These are phyloP conservation scores for Spongiforma sp. DNA, from an alignment of 1,284 basidiomycete genomes.

Conservation along the genomic window DNA sequence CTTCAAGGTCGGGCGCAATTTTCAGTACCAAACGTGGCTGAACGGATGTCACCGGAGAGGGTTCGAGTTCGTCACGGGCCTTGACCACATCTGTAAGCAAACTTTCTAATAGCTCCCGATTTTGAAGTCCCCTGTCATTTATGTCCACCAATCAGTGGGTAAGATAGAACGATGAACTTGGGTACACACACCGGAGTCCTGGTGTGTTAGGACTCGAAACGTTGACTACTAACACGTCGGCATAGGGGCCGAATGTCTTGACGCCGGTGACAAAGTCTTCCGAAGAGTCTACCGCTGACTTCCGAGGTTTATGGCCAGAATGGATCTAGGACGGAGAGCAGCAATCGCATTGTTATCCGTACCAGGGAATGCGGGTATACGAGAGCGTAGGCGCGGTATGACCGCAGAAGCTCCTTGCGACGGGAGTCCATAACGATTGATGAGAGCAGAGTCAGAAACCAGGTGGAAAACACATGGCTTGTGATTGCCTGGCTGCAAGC, in stretches of 20 bases:
- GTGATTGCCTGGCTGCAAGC: too few relatives aligned
- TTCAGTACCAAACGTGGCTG: slow-evolving; percentile 89
- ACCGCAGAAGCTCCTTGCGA: slow-evolving; percentile 89
- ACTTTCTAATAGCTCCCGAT: too few relatives aligned
- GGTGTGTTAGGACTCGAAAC: slow-evolving; percentile 98
- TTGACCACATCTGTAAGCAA: too few relatives aligned
- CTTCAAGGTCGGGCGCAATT: slow-evolving; percentile 90
- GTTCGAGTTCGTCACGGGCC: slow-evolving; percentile 57
- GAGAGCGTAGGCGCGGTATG: slow-evolving; percentile 76
- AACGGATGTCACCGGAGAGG: slow-evolving; percentile 46
- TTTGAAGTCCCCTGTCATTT: too few relatives aligned
- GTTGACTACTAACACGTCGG: slow-evolving; percentile 97
- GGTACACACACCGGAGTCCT: too few relatives aligned
- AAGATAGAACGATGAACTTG: too few relatives aligned
- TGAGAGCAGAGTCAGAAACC: too few relatives aligned
- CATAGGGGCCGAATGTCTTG: too few relatives aligned
- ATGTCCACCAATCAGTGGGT: slow-evolving; percentile 1
- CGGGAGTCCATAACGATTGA: too few relatives aligned
- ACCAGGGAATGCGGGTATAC: slow-evolving; percentile 62
- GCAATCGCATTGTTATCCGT: slow-evolving; percentile 45
- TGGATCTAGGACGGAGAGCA: too few relatives aligned
- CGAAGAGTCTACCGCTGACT: slow-evolving; percentile 82
- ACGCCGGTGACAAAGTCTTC: too few relatives aligned
- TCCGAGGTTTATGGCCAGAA: slow-evolving; percentile 93
- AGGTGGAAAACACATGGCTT: slow-evolving; percentile 93